A percentile compares a stretch with the other conserved stretches of the same genome.
phyloP scores from a whole-genome alignment of 176 grass and related monocot species.

The Miscanthus lutarioriparius region DNA sequence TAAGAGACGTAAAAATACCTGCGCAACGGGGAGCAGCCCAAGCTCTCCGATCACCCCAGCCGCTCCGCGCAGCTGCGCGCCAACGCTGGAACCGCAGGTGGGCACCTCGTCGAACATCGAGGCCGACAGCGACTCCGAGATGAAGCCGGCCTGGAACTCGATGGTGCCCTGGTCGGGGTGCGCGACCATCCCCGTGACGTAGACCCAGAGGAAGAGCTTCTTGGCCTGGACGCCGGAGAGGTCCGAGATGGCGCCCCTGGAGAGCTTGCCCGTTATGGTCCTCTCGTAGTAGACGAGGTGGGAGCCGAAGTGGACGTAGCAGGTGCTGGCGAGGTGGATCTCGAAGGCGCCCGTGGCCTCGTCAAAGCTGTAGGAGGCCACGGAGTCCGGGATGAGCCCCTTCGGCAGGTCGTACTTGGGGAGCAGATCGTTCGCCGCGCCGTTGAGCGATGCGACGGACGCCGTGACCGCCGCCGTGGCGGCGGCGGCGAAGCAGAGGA shows the following conservation, averaged over 20 bases:
- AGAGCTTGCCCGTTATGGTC: constrained; percentile 51
- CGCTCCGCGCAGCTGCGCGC: constrained; percentile 42
- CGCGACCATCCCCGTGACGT: constrained; percentile 56
- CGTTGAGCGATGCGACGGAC: neutral
- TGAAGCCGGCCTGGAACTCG: constrained; percentile 61
- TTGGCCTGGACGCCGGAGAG: constrained; percentile 76
- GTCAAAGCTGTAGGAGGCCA: constrained; percentile 56
- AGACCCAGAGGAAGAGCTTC: constrained; percentile 81
- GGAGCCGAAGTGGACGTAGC: constrained; percentile 68
- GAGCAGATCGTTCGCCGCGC: constrained; percentile 58
- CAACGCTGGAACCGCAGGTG: constrained; percentile 36
- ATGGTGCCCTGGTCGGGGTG: constrained; percentile 48
- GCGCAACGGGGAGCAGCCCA: constrained; percentile 48
- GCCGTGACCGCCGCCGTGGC: neutral
- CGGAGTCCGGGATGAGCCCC: constrained; percentile 71
- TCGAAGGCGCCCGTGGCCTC: constrained; percentile 54
- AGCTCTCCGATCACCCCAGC: constrained; percentile 60
- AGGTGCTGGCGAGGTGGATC: constrained; percentile 61
- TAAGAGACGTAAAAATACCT: constrained; percentile 35
- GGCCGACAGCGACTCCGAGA: constrained; percentile 51
- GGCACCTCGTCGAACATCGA: constrained; percentile 55
- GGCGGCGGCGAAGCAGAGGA: neutral
- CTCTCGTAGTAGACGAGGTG: constrained; percentile 68
- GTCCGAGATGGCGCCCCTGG: constrained; percentile 50
- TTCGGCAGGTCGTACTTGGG: constrained; percentile 65